Evolutionary conservation across 495 filamentous ascomycete genomes (phyloP).

Genomic region (Aspergillus diversus): DNA sequence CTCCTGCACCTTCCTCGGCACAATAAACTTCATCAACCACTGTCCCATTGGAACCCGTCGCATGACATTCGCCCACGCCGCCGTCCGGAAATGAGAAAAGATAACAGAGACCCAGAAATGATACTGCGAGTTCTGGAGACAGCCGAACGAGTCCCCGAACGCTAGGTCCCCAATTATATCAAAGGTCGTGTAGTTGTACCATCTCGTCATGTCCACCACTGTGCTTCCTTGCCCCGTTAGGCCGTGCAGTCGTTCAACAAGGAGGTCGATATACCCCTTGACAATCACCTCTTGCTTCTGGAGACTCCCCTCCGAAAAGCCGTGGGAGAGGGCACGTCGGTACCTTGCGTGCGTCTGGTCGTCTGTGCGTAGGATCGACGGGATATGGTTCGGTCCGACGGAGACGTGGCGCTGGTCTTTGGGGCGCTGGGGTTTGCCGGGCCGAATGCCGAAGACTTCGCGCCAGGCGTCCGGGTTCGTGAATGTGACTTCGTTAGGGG

Average conservation of each 20-base stretch:
- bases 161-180: conserved; percentile 61
- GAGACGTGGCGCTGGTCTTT: not conserved
- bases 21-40: too few relatives aligned
- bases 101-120: conserved; percentile 49
- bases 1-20: too few relatives aligned
- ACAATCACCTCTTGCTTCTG: conserved; percentile 53
- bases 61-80: too few relatives aligned
- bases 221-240: conserved; percentile 8
- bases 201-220: conserved; percentile 40
- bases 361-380: not conserved
- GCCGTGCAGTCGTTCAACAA: conserved; percentile 44
- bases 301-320: conserved; percentile 55
- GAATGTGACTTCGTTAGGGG: conserved; percentile 48
- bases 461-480: conserved; percentile 1
- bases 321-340: conserved; percentile 43
- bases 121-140: conserved; percentile 46
- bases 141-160: conserved; percentile 60
- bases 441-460: conserved; percentile 13
- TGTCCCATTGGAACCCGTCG: too few relatives aligned
- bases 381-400: not conserved
- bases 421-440: not conserved
- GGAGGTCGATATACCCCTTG: conserved; percentile 50
- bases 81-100: too few relatives aligned
- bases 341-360: conserved; percentile 24
- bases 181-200: conserved; percentile 62